Percentiles rank a stretch among this genome's conserved stretches.
These are phyloP conservation scores for Starmerella roubikii DNA, from an alignment of 805 yeast species.

Conservation along the genomic window DNA sequence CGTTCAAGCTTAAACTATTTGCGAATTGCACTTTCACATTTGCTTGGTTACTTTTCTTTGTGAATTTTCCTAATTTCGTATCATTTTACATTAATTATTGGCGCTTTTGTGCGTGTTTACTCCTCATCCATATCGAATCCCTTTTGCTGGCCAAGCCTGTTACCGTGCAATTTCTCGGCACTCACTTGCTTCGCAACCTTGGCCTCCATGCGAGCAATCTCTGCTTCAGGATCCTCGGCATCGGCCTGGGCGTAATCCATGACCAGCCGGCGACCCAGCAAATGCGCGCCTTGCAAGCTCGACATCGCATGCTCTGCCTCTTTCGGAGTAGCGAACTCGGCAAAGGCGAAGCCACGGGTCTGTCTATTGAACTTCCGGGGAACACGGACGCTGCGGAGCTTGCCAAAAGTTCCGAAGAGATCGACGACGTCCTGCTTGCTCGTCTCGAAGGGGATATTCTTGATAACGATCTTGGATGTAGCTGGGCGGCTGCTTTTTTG, in stretches of 20 bases:
- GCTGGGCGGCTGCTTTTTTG: constrained; percentile 17
- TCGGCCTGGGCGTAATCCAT: constrained; percentile 84
- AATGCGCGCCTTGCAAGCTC: constrained; percentile 88
- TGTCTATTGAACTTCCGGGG: constrained; percentile 92
- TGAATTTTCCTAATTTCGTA: not conserved
- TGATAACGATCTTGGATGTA: constrained; percentile 62
- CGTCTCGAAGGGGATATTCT: constrained; percentile 95
- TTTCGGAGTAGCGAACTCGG: constrained; percentile 71
- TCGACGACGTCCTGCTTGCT: constrained; percentile 85
- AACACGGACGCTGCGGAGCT: constrained; percentile 83
- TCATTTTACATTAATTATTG: not conserved
- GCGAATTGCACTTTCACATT: too few relatives aligned
- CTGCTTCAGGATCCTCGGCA: constrained; percentile 73
- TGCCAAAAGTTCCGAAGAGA: constrained; percentile 88
- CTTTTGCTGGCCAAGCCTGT: constrained; percentile 50
- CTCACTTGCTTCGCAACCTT: constrained; percentile 73
- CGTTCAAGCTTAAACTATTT: too few relatives aligned
- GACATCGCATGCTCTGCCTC: constrained; percentile 94
- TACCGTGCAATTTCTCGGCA: constrained; percentile 55
- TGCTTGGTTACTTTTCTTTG: too few relatives aligned
- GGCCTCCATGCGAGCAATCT: constrained; percentile 77
- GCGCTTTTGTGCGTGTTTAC: too few relatives aligned
- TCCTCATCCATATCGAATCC: constrained; percentile 41
- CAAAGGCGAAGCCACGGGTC: constrained; percentile 96
- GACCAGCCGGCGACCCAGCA: constrained; percentile 85